A percentile compares a stretch with the other conserved stretches of the same genome.
Evolutionary conservation across 768 basidiomycete species (phyloP).

Genomic region (Suillus spraguei): DNA sequence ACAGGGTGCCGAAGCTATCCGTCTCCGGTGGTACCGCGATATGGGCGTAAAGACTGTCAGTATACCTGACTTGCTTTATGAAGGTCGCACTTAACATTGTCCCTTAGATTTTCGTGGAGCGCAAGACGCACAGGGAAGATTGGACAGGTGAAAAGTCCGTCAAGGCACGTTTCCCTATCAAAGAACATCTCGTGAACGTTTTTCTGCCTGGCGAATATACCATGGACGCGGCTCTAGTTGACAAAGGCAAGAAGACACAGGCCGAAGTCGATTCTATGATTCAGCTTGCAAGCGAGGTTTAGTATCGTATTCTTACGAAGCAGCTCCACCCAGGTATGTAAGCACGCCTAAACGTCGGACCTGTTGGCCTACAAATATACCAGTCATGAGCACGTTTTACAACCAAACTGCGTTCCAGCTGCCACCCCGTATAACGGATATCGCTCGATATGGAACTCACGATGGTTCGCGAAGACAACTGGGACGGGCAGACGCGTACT

Average conservation of each 20-base stretch:
- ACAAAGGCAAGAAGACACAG: slow-evolving; percentile 84
- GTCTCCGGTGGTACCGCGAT: slow-evolving; percentile 97
- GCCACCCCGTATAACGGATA: slow-evolving; percentile 82
- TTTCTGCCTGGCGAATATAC: slow-evolving; percentile 92
- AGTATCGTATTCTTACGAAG: slow-evolving; percentile 84
- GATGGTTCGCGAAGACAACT: too few species aligned
- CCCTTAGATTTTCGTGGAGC: slow-evolving; percentile 79
- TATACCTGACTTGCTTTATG: slow-evolving; percentile 11
- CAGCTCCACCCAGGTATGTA: slow-evolving; percentile 78
- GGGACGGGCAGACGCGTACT: slow-evolving; percentile 80
- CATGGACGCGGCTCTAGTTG: slow-evolving; percentile 77
- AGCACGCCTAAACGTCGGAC: neutral
- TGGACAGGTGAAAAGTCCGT: slow-evolving; percentile 99
- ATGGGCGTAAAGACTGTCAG: slow-evolving; percentile 75
- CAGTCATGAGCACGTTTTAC: slow-evolving; percentile 97
- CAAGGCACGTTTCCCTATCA: slow-evolving; percentile 94
- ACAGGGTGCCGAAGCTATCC: slow-evolving; percentile 96
- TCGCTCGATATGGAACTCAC: slow-evolving; percentile 97
- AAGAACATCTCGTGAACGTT: slow-evolving; percentile 90
- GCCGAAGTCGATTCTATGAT: slow-evolving; percentile 93
- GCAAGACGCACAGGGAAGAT: slow-evolving; percentile 94
- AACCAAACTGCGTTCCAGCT: slow-evolving; percentile 99
- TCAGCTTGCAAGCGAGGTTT: slow-evolving; percentile 95
- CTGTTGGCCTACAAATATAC: slow-evolving; percentile 7
- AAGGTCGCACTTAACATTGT: slow-evolving; percentile 6